Percentiles rank a stretch among this genome's conserved stretches.
Evolutionary conservation across 176 grass and related monocot genomes (phyloP).

Genomic region (Alloteropsis semialata): DNA sequence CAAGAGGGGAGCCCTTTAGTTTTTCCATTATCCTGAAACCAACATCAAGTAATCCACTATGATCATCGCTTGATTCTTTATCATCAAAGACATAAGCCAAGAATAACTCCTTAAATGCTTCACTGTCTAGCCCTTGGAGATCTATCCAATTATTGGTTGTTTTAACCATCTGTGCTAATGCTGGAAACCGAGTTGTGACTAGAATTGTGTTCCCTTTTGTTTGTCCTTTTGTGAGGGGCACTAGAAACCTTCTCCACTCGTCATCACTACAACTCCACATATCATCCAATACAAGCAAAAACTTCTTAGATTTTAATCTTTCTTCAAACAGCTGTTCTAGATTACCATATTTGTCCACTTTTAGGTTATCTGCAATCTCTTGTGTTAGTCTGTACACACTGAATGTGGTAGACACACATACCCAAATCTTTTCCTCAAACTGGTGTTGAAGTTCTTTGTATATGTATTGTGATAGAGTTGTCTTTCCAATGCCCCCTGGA

Average conservation of each 20-base stretch:
- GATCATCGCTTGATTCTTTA: not conserved
- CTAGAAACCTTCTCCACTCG: not conserved
- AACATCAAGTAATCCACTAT: not conserved
- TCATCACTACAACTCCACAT: not conserved
- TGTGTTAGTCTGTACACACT: not conserved
- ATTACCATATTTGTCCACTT: not conserved
- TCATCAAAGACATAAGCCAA: not conserved
- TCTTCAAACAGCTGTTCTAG: not conserved
- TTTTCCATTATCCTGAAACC: not conserved
- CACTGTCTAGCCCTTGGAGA: not conserved
- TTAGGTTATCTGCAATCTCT: not conserved
- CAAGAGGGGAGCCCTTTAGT: no score
- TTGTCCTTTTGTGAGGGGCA: not conserved
- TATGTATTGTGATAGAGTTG: constrained; percentile 27
- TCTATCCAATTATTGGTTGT: not conserved
- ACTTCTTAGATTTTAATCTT: not conserved
- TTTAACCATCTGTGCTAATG: not conserved
- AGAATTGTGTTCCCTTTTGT: not conserved
- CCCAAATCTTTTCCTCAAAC: constrained; percentile 22
- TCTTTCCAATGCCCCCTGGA: constrained; percentile 47
- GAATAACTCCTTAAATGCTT: not conserved
- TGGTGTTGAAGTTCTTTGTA: not conserved
- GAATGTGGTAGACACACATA: constrained; percentile 32
- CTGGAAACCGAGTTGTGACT: not conserved
- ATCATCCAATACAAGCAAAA: constrained; percentile 41